A percentile compares a stretch with the other conserved stretches of the same genome.
phyloP scores from a whole-genome alignment of 179 eudicot genomes.

The Patellifolia procumbens region DNA sequence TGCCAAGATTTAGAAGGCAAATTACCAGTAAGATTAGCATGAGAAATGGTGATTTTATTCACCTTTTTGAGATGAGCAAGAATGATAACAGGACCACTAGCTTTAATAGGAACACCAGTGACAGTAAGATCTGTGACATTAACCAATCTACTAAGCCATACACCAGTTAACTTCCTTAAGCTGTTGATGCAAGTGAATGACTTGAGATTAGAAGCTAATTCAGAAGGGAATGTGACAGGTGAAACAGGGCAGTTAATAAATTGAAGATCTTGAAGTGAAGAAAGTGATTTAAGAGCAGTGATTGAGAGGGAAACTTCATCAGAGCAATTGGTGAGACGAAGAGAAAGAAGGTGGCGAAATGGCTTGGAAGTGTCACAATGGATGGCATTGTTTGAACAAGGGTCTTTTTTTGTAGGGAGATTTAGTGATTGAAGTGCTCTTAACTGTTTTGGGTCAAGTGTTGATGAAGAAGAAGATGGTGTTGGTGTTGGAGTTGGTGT shows the following conservation, averaged over 20 bases:
- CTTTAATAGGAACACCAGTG: slow-evolving; percentile 38
- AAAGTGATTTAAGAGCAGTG: slow-evolving; percentile 70
- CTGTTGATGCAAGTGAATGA: slow-evolving; percentile 61
- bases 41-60: slow-evolving; percentile 47
- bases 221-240: slow-evolving; percentile 47
- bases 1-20: slow-evolving; percentile 66
- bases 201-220: slow-evolving; percentile 45
- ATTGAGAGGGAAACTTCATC: slow-evolving; percentile 47
- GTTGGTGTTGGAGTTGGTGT: too few relatives aligned
- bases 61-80: slow-evolving; percentile 37
- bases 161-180: slow-evolving; percentile 50
- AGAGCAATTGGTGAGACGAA: slow-evolving; percentile 65
- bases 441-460: slow-evolving; percentile 82
- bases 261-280: slow-evolving; percentile 51
- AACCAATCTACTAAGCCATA: slow-evolving; percentile 44
- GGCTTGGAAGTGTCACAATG: slow-evolving; percentile 58
- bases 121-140: slow-evolving; percentile 64
- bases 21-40: slow-evolving; percentile 52
- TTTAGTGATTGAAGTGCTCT: slow-evolving; percentile 74
- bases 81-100: slow-evolving; percentile 56
- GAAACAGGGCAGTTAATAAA: slow-evolving; percentile 64
- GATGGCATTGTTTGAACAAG: slow-evolving; percentile 57
- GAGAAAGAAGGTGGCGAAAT: slow-evolving; percentile 66
- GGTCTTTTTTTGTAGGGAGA: slow-evolving; percentile 63
- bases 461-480: slow-evolving; percentile 34